phyloP scores from a whole-genome alignment of 768 basidiomycete species.

The Filobasidium floriforme region DNA sequence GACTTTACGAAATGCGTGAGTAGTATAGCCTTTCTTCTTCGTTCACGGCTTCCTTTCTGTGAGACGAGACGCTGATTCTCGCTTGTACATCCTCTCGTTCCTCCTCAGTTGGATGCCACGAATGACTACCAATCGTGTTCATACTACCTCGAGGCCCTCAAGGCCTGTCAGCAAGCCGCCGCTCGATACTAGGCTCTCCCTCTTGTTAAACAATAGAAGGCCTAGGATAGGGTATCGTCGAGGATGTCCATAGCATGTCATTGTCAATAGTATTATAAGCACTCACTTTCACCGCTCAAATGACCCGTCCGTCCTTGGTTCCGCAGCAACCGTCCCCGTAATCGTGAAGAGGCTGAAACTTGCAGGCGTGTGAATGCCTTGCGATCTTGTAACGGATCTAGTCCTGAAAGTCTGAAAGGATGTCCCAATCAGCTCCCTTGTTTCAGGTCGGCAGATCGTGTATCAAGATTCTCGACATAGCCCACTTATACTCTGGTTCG shows the following conservation, averaged over 20 bases:
- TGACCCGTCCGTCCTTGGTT: no score
- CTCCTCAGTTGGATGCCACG: slow-evolving; percentile 37
- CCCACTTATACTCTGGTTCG: no score
- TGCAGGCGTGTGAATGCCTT: no score
- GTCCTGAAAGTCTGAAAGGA: no score
- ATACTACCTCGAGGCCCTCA: slow-evolving; percentile 42
- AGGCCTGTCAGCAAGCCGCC: slow-evolving; percentile 45
- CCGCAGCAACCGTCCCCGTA: no score
- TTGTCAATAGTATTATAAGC: no score
- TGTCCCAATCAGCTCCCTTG: no score
- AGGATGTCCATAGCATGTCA: neutral
- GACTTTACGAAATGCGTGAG: slow-evolving; percentile 43
- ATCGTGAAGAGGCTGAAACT: no score
- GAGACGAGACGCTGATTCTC: neutral
- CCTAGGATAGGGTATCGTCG: neutral
- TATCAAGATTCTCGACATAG: no score
- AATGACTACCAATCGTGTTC: slow-evolving; percentile 40
- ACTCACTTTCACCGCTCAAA: no score
- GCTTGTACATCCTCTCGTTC: neutral
- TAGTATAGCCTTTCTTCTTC: neutral
- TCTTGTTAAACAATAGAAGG: neutral
- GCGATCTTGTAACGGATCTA: no score
- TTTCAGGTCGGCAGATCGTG: no score
- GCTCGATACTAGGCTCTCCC: slow-evolving; percentile 37
- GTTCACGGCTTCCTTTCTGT: neutral